Conservation (phyloP, 2,329 filamentous ascomycete species). For the Arthrobotrys entomopaga region DNA sequence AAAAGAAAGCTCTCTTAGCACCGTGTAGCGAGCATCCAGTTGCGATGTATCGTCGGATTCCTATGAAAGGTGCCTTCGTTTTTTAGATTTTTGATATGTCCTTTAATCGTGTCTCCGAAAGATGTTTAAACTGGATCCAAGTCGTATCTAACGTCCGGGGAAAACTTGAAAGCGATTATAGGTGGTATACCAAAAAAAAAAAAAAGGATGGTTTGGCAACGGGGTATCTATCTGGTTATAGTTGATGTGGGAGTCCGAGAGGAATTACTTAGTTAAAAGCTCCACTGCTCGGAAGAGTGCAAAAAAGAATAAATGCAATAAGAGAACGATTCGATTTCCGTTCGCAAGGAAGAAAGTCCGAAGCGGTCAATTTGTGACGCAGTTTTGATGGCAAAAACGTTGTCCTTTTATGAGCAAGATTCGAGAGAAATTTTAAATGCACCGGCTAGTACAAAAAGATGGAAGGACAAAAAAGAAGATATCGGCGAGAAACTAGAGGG, state of each 20-base stretch:
- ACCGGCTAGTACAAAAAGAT: constrained; percentile 2
- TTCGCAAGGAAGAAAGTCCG: constrained; percentile 37
- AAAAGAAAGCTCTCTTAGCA: constrained; percentile 38
- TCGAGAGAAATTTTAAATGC: constrained; percentile 35
- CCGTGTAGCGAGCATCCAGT: constrained; percentile 47
- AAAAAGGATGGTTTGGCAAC: not conserved
- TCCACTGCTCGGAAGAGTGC: constrained; percentile 49
- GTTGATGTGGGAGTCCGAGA: constrained; percentile 30
- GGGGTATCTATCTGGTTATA: constrained; percentile 3
- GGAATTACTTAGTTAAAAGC: constrained; percentile 56
- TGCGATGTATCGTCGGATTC: constrained; percentile 9
- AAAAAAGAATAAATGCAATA: constrained; percentile 17
- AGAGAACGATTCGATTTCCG: constrained; percentile 41
- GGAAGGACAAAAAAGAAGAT: constrained; percentile 7
- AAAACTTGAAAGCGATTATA: no score
- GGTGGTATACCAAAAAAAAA: not conserved
- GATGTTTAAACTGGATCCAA: not conserved
- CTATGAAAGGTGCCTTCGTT: not conserved
- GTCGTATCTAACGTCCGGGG: no score
- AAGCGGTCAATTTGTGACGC: constrained; percentile 2
- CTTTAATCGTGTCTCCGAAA: constrained; percentile 3
- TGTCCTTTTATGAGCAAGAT: constrained; percentile 42
- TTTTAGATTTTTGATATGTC: not conserved
- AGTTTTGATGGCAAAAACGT: constrained; percentile 46
- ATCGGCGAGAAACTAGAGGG: constrained; percentile 3